Evolutionary conservation across 2,329 filamentous ascomycete genomes (phyloP), one percentile per base, ranked within the genome.

Genomic region (Fusarium zealandicum): DNA sequence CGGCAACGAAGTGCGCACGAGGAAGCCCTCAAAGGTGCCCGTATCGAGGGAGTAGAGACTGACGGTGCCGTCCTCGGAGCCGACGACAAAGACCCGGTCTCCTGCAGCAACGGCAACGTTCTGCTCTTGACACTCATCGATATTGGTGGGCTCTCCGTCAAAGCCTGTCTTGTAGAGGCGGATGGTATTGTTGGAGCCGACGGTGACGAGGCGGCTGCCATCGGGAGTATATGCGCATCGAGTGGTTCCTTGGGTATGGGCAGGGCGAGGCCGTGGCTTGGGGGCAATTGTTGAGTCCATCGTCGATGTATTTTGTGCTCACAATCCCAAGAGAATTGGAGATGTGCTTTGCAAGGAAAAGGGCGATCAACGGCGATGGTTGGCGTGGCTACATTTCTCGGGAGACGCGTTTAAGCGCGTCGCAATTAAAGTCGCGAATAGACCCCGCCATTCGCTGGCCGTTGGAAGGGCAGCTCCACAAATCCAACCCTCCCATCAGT

Each of bases 41-140:
- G 84, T 85, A 51, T 84, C 81, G 42, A 97, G 82, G n/a, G 90
- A 90, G 78, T 96, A 99, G 66, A 92, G 86, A 78, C 90, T 96
- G 68, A 99, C 92, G n/a, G 90, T 95, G 69, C 96, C 95, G 76
- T 98, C 93, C 73, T 99, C 93, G 16, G 91, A 90, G 22, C 92
- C 95, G 57, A 92, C 87, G 37, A 98, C 85, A 71, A 97, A 96
- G 73, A 90, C 92, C 55, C 89, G 85, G 69, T 93, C 83, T 30
- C 86, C 85, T 16, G 92, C 86, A 25, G 86, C 89, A 17, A 98
- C 85, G 27, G 89, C 87, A 16, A 90, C 81, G 70, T 96, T 96
- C 61, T 90, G 89, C 65, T 97, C 93, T 56, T 90, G 89, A 48
- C 89, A 92, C 61, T 97, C 92, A 71, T 98, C 93, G 51, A 99